These are phyloP conservation scores for Phytophthora podocarpi DNA, from an alignment of 352 stramenopile genomes.

Conservation along the genomic window DNA sequence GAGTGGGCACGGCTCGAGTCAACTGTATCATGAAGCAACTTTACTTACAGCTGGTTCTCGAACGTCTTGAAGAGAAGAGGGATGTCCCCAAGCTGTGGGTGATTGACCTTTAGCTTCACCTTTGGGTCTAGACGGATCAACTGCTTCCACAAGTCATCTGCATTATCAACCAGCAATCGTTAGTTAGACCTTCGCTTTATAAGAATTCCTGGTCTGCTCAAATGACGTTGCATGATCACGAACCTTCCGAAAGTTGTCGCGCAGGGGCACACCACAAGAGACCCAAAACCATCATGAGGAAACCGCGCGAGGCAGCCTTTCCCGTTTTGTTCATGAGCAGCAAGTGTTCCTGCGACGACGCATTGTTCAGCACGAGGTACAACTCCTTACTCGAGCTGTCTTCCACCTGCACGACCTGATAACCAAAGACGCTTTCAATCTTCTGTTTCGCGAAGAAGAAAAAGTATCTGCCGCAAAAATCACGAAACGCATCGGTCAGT, in stretches of 20 bases:
- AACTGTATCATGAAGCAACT: background rate
- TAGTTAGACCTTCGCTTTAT: background rate
- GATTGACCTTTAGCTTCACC: constrained; percentile 64
- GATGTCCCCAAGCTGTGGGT: constrained; percentile 76
- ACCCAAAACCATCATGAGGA: constrained; percentile 84
- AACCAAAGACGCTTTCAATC: constrained; percentile 79
- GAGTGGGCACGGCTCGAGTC: background rate
- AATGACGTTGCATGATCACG: background rate
- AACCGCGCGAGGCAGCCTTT: constrained; percentile 58
- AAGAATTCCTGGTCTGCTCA: background rate
- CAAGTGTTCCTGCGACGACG: constrained; percentile 75
- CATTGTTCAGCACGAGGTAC: constrained; percentile 81
- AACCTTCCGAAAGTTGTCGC: constrained; percentile 76
- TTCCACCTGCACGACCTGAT: constrained; percentile 74
- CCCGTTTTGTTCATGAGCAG: constrained; percentile 77
- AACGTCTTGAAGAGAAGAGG: constrained; percentile 77
- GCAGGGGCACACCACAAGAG: constrained; percentile 79
- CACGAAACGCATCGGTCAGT: background rate
- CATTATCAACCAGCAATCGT: background rate
- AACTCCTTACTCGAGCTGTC: constrained; percentile 68
- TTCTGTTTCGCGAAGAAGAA: constrained; percentile 80
- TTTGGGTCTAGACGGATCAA: constrained; percentile 62
- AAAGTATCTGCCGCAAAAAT: constrained; percentile 57
- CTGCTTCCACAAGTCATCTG: constrained; percentile 85
- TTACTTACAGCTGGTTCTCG: constrained; percentile 73